Conservation (phyloP, 257 asterid genomes). For the Solanum rostratum region DNA sequence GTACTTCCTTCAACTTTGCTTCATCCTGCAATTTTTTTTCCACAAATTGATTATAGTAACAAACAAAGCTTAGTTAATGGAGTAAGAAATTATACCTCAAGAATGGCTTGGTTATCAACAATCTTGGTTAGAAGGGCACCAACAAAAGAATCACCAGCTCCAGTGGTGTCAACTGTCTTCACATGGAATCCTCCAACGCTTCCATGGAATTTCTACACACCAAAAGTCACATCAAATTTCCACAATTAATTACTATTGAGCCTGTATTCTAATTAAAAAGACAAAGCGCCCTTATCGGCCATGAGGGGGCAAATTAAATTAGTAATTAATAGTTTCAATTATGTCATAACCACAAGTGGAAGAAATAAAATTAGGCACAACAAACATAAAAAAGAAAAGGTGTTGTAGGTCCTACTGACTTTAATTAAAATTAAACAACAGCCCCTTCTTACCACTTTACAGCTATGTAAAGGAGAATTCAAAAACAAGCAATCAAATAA, state of each 20-base stretch:
- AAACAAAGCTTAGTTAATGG: neutral
- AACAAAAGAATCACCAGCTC: slow-evolving; percentile 46
- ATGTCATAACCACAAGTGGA: neutral
- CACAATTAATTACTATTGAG: neutral
- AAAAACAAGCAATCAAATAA: neutral
- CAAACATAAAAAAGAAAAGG: neutral
- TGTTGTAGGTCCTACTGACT: neutral
- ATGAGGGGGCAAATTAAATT: neutral
- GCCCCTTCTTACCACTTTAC: neutral
- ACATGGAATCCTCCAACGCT: slow-evolving; percentile 29
- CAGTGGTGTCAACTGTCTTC: slow-evolving; percentile 38
- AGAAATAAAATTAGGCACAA: neutral
- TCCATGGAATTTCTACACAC: slow-evolving; percentile 19
- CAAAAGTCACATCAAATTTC: neutral
- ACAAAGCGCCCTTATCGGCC: neutral
- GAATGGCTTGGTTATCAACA: slow-evolving; percentile 24
- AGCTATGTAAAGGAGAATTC: neutral
- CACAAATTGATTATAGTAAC: neutral
- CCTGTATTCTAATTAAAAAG: neutral
- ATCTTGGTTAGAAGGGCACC: slow-evolving; percentile 33
- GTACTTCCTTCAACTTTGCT: slow-evolving; percentile 55
- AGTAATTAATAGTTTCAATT: no score
- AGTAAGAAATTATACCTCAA: slow-evolving; percentile 9
- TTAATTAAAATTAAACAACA: neutral
- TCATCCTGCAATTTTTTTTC: slow-evolving; percentile 39